Percentiles rank a stretch among this genome's conserved stretches.
phyloP scores from a whole-genome alignment of 345 rosid species.

The Gossypium raimondii region DNA sequence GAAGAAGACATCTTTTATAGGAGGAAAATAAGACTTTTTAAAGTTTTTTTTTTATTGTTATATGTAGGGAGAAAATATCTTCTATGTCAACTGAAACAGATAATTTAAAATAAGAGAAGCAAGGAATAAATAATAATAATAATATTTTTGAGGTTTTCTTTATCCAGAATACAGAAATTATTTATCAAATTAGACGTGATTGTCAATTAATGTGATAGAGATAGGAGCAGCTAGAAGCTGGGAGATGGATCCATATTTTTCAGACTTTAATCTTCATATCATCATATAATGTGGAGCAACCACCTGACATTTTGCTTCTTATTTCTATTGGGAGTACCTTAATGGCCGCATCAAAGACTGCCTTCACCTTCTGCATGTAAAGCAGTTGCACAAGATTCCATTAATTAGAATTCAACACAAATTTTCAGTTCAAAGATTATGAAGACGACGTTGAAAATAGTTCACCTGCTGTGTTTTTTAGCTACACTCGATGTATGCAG shows the following conservation, averaged over 20 bases:
- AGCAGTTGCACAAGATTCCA: background rate
- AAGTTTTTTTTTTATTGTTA: too few species aligned
- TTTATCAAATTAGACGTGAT: too few species aligned
- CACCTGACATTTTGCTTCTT: slow-evolving; percentile 15
- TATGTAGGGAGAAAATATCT: too few species aligned
- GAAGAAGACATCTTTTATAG: too few species aligned
- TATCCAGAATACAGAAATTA: too few species aligned
- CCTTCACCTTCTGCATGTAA: slow-evolving; percentile 20
- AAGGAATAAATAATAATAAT: too few species aligned
- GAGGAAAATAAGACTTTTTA: too few species aligned
- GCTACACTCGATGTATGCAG: slow-evolving; percentile 90
- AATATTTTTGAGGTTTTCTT: too few species aligned
- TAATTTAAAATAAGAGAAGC: too few species aligned
- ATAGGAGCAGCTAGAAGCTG: background rate
- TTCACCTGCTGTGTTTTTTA: slow-evolving; percentile 85
- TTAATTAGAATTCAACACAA: slow-evolving; percentile 11
- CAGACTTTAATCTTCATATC: background rate
- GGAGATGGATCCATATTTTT: background rate
- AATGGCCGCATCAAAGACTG: slow-evolving; percentile 19
- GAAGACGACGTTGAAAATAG: background rate
- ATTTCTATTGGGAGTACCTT: slow-evolving; percentile 19
- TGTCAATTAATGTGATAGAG: too few species aligned
- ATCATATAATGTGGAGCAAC: slow-evolving; percentile 15
- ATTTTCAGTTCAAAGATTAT: background rate
- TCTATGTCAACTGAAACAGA: too few species aligned